Evolutionary conservation across 1,284 basidiomycete genomes (phyloP).

Genomic region (Exsudoporus floridanus): DNA sequence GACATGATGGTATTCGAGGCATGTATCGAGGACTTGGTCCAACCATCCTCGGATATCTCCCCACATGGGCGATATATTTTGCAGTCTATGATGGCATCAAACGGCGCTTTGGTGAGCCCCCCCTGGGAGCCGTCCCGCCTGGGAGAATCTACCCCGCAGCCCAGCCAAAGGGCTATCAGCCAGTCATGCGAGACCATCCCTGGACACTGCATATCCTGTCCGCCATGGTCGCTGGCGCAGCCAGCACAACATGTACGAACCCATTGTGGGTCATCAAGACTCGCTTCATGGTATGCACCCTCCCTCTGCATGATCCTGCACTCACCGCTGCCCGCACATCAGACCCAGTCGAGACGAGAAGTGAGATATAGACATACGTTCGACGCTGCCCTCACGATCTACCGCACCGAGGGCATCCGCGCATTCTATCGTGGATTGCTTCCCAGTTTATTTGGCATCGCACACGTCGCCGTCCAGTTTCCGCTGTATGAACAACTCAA

Average conservation of each 20-base stretch:
- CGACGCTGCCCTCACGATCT: constrained; percentile 85
- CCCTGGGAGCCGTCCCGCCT: constrained; percentile 42
- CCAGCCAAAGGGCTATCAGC: constrained; percentile 79
- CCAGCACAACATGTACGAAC: constrained; percentile 88
- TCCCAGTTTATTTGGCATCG: constrained; percentile 85
- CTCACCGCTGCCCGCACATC: constrained; percentile 11
- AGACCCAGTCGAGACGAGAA: constrained; percentile 79
- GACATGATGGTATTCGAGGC: constrained; percentile 78
- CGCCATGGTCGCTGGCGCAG: constrained; percentile 89
- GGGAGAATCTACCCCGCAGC: constrained; percentile 73
- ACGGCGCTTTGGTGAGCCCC: constrained; percentile 68
- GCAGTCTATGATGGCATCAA: constrained; percentile 96
- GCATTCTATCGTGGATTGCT: constrained; percentile 92
- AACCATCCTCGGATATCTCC: constrained; percentile 92
- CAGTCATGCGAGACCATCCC: constrained; percentile 70
- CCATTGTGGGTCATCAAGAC: constrained; percentile 98
- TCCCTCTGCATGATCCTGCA: neutral
- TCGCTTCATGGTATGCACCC: constrained; percentile 83
- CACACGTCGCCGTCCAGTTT: constrained; percentile 93
- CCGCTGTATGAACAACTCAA: constrained; percentile 94
- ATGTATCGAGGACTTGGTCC: constrained; percentile 93
- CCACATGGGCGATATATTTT: constrained; percentile 98
- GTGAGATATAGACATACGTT: constrained; percentile 81
- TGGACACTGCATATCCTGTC: constrained; percentile 87
- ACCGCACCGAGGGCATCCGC: constrained; percentile 75